phyloP scores from a whole-genome alignment of 1,139 yeast species.

The Candida dubliniensis region DNA sequence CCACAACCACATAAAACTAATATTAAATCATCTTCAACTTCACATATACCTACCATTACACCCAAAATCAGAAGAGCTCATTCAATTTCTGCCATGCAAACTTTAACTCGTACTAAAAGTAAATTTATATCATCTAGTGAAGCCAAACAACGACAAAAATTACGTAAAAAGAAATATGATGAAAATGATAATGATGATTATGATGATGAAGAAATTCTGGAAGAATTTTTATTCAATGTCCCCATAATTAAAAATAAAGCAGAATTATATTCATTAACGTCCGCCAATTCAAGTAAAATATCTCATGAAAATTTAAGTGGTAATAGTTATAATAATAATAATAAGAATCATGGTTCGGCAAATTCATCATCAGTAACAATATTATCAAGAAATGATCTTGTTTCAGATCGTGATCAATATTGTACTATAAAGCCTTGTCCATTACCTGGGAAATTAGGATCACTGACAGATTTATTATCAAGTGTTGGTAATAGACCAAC shows the following conservation, averaged over 20 bases:
- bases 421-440: constrained; percentile 32
- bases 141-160: constrained; percentile 38
- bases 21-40: constrained; percentile 12
- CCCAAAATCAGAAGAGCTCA: constrained; percentile 2
- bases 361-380: constrained; percentile 6
- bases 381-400: constrained; percentile 29
- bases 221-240: constrained; percentile 42
- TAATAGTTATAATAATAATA: background rate
- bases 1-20: background rate
- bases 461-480: constrained; percentile 13
- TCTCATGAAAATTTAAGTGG: background rate
- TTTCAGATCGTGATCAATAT: constrained; percentile 28
- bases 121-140: constrained; percentile 38
- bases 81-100: constrained; percentile 15
- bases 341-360: background rate
- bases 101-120: constrained; percentile 36
- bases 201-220: constrained; percentile 33
- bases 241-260: constrained; percentile 43
- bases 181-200: constrained; percentile 44
- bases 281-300: background rate
- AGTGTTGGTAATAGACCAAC: no score
- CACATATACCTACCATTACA: constrained; percentile 7
- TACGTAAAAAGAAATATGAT: constrained; percentile 44
- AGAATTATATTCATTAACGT: constrained; percentile 25
- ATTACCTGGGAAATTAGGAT: constrained; percentile 32